A percentile compares a stretch with the other conserved stretches of the same genome.
Conservation (phyloP, 2,329 filamentous ascomycete genomes). For the Monosporascus sp. region DNA sequence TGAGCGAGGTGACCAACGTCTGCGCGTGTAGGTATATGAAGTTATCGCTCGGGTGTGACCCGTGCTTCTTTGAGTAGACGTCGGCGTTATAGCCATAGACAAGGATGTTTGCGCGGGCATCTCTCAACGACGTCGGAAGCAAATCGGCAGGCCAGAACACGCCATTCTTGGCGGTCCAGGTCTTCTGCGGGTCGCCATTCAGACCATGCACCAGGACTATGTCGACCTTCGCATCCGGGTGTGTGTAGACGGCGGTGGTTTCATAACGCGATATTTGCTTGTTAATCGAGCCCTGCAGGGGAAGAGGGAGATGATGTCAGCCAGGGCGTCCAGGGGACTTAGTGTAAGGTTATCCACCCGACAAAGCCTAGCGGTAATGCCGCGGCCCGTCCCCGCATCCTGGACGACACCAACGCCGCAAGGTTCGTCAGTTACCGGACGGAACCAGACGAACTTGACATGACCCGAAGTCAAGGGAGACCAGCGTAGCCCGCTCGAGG, state of each 20-base stretch:
- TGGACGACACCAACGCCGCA: background rate
- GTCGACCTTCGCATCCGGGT: constrained; percentile 55
- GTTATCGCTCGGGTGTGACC: constrained; percentile 57
- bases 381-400: background rate
- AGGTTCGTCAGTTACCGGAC: background rate
- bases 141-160: constrained; percentile 68
- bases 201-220: constrained; percentile 68
- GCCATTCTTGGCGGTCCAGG: constrained; percentile 54
- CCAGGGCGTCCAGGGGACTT: background rate
- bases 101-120: constrained; percentile 56
- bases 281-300: constrained; percentile 41
- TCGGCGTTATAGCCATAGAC: constrained; percentile 74
- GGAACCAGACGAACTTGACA: background rate
- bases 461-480: background rate
- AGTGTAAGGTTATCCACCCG: background rate
- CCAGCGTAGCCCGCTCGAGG: background rate
- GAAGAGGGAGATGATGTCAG: constrained; percentile 1
- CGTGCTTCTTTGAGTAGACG: constrained; percentile 43
- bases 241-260: constrained; percentile 53
- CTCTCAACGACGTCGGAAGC: constrained; percentile 54
- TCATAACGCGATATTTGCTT: constrained; percentile 51
- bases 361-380: background rate
- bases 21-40: constrained; percentile 68
- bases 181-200: constrained; percentile 60
- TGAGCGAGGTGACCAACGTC: constrained; percentile 58